Evolutionary conservation across 345 rosid genomes (phyloP).

Genomic region (Odontarrhena argentea): DNA sequence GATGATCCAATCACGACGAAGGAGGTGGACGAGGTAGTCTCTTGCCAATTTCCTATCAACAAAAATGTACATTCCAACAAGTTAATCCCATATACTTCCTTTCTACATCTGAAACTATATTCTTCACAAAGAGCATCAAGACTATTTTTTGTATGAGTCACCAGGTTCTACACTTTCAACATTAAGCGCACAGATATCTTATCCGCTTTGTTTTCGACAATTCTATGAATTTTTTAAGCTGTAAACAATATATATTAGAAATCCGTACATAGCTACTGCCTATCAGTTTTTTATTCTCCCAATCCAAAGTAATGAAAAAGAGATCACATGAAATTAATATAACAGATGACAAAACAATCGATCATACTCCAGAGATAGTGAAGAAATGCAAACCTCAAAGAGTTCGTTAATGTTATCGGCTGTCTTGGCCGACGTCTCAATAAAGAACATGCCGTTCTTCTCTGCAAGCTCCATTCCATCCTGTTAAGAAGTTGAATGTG

Average conservation of each 20-base stretch:
- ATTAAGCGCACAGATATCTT: too few species aligned
- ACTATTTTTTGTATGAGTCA: too few species aligned
- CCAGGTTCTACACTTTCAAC: too few species aligned
- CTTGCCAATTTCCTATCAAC: conserved; percentile 86
- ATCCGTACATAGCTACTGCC: neutral
- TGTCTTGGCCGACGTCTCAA: conserved; percentile 97
- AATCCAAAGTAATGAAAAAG: neutral
- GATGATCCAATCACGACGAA: conserved; percentile 47
- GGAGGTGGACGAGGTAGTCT: conserved; percentile 78
- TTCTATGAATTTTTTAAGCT: neutral
- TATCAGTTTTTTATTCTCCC: conserved; percentile 11
- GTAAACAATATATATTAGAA: neutral
- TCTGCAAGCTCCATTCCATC: conserved; percentile 91
- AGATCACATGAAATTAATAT: conserved; percentile 10
- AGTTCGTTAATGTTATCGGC: conserved; percentile 93
- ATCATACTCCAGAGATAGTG: conserved; percentile 11
- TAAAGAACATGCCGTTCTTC: conserved; percentile 97
- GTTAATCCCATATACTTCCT: conserved; percentile 21
- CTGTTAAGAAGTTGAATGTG: conserved; percentile 46
- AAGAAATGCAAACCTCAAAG: conserved; percentile 62
- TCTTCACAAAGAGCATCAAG: neutral
- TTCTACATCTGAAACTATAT: neutral
- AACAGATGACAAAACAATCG: neutral
- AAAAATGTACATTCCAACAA: conserved; percentile 13
- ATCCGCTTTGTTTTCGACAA: neutral